Base-by-base conservation (phyloP, 2,329 filamentous ascomycete genomes). In the Whalleya microplaca region DNA sequence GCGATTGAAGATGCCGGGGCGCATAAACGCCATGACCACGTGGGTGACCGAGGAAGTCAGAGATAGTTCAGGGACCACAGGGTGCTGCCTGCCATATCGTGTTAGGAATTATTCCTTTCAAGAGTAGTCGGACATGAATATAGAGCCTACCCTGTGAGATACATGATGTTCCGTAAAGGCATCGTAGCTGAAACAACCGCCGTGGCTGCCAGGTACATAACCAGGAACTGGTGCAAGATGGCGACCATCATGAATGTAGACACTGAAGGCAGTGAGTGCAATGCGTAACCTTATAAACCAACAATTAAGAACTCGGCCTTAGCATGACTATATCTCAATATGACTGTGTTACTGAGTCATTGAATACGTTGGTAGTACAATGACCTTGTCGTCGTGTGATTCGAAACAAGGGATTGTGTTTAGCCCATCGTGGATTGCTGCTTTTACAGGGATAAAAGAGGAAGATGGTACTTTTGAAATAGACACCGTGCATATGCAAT, bases 21-120 rank as follows among this genome's bases (percentile, higher is more conserved):
- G 74, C 48, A 84, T 82, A 58, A 85, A 86, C 2, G 77, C 76
- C 59, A 83, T 80, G 56, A 83, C 78, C 27, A 84, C 82, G 63
- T 85, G 77, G 21, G 79, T 84, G 61, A 86, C 76, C 21, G 77
- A 72, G 2, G 72, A 63, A 0, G 78, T 79, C 21, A 76, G 58
- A 1, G 70, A 63, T 42, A 48, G 55, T 44, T 69, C 59, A 3
- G 71, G 69, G 10, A 69, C 51, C 18, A 71, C 48, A 9, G 69
- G 68, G 51, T 72, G 69, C 55, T 71, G 69, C 10, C 70, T 72
- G 47, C 40, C 5, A 27, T 12, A 23, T 16, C 10, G 40, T 18
- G 29, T 60, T 37, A 62, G 40, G 10, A 46, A 32, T 4, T 4
- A 14, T 18, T 10, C 1, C 1, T n/a, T 49, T 4, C 9, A 4